Percentiles rank a stretch among this genome's conserved stretches.
phyloP scores from a whole-genome alignment of 2,329 filamentous ascomycete genomes.

The Aciculosporium take region DNA sequence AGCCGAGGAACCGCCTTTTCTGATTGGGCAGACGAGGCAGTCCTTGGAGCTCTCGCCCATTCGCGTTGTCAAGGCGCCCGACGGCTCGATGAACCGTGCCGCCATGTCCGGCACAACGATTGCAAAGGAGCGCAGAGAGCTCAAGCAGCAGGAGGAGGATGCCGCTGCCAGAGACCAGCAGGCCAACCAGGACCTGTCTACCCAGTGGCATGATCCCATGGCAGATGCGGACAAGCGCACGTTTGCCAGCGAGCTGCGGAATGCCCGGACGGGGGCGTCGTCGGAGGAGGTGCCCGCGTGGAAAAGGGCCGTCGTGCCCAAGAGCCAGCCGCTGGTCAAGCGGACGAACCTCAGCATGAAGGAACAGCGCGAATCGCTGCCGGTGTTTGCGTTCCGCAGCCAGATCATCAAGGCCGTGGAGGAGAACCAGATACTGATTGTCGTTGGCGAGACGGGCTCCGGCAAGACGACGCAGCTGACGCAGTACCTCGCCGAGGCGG shows the following conservation, averaged over 20 bases:
- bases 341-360: conserved; percentile 87
- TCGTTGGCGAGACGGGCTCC: conserved; percentile 92
- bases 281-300: conserved; percentile 73
- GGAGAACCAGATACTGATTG: conserved; percentile 83
- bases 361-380: conserved; percentile 78
- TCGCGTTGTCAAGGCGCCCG: conserved; percentile 88
- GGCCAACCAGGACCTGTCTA: conserved; percentile 66
- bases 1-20: conserved; percentile 91
- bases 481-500: conserved; percentile 85
- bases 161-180: conserved; percentile 54
- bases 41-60: conserved; percentile 91
- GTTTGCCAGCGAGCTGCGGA: conserved; percentile 77
- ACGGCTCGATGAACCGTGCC: conserved; percentile 93
- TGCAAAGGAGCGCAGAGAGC: conserved; percentile 77
- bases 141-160: conserved; percentile 77
- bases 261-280: conserved; percentile 44
- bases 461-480: conserved; percentile 96
- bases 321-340: conserved; percentile 70
- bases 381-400: conserved; percentile 76
- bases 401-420: conserved; percentile 77
- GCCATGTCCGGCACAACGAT: conserved; percentile 85
- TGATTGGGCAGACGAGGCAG: conserved; percentile 92
- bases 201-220: conserved; percentile 98
- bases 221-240: conserved; percentile 68
- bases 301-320: conserved; percentile 67